Evolutionary conservation across 2,329 filamentous ascomycete species (phyloP).

Genomic region (Penicillium sp.): DNA sequence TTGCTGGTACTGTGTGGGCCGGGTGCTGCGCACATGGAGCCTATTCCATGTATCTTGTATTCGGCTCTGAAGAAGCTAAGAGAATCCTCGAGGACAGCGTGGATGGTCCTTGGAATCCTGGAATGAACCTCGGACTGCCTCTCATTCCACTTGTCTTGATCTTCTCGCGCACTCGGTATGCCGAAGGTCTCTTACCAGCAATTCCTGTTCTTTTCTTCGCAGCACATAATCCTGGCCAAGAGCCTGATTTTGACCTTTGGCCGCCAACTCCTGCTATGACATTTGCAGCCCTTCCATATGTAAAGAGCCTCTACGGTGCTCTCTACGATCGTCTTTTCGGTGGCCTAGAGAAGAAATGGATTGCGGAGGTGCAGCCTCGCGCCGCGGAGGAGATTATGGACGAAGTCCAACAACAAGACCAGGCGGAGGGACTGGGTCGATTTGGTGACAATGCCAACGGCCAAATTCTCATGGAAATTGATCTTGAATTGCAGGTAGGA

Average conservation of each 20-base stretch:
- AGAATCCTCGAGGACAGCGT: constrained; percentile 54
- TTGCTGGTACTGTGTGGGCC: constrained; percentile 54
- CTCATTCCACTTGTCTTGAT: constrained; percentile 71
- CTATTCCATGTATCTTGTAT: constrained; percentile 67
- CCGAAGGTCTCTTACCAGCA: constrained; percentile 66
- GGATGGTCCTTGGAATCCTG: constrained; percentile 49
- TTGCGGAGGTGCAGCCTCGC: constrained; percentile 65
- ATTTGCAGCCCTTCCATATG: constrained; percentile 68
- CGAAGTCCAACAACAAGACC: constrained; percentile 39
- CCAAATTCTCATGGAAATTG: constrained; percentile 53
- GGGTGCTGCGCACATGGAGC: constrained; percentile 63
- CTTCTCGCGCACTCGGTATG: constrained; percentile 67
- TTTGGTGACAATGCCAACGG: constrained; percentile 40
- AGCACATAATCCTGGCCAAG: constrained; percentile 48
- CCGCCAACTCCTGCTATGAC: constrained; percentile 69
- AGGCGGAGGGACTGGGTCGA: constrained; percentile 33
- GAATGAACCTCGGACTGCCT: constrained; percentile 64
- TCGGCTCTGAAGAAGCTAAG: constrained; percentile 65
- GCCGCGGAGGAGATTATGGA: constrained; percentile 46
- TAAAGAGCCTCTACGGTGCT: constrained; percentile 66
- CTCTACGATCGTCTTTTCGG: constrained; percentile 65
- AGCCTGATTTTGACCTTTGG: constrained; percentile 62
- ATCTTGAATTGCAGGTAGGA: constrained; percentile 56
- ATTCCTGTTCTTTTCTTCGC: constrained; percentile 63
- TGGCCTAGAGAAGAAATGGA: constrained; percentile 63